phyloP scores from a whole-genome alignment of 805 yeast species.

The Starmerella vitae region DNA sequence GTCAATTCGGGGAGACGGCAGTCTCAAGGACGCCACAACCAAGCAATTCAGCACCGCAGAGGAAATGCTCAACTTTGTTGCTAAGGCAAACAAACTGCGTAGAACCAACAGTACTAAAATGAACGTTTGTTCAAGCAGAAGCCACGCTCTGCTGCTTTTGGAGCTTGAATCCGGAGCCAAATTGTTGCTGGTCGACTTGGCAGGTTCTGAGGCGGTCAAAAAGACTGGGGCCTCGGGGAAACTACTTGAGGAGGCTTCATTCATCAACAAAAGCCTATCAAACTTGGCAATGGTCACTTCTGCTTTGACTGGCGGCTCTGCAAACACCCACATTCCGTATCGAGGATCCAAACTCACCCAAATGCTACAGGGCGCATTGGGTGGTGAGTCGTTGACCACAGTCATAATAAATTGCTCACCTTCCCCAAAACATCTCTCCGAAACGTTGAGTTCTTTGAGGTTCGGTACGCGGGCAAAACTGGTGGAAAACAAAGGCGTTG shows the following conservation, averaged over 20 bases:
- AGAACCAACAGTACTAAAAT: constrained; percentile 49
- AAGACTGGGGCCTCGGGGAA: constrained; percentile 66
- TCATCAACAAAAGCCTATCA: constrained; percentile 63
- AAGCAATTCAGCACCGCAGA: constrained; percentile 42
- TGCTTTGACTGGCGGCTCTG: constrained; percentile 37
- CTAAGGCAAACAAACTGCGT: constrained; percentile 43
- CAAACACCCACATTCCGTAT: constrained; percentile 45
- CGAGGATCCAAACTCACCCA: constrained; percentile 67
- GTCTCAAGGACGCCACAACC: constrained; percentile 47
- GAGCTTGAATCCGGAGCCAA: constrained; percentile 35
- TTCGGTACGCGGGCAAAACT: constrained; percentile 54
- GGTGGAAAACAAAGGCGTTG: neutral
- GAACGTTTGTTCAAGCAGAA: constrained; percentile 62
- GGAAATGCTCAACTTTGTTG: constrained; percentile 44
- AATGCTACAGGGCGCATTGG: constrained; percentile 60
- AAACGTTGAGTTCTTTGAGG: constrained; percentile 57
- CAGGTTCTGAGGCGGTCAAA: constrained; percentile 69
- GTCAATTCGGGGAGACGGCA: constrained; percentile 36
- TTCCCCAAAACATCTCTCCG: constrained; percentile 39
- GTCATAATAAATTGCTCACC: constrained; percentile 64
- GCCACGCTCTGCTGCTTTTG: constrained; percentile 67
- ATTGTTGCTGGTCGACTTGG: constrained; percentile 67
- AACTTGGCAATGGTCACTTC: constrained; percentile 68
- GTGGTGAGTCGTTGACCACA: constrained; percentile 67
- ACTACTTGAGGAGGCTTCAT: constrained; percentile 65